Conservation (phyloP, 441 rosid species). For the Cnidoscolus chayamansa region DNA sequence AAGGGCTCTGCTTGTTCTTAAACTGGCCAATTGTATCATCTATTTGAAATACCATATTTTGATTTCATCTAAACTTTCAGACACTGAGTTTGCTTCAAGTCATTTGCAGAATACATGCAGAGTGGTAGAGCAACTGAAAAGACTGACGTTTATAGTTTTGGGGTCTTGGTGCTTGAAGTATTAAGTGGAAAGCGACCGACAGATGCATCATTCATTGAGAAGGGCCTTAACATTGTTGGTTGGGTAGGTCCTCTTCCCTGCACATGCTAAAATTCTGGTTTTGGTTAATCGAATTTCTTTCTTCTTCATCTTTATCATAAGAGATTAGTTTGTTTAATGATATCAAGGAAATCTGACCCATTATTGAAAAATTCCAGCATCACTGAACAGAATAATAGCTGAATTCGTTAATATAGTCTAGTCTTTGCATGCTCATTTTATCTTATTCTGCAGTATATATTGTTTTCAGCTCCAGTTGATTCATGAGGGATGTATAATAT, state of each 20-base stretch:
- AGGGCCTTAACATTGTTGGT: conserved; percentile 93
- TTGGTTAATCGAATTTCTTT: neutral
- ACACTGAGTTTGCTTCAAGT: conserved; percentile 13
- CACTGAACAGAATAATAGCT: too few species aligned
- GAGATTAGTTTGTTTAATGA: neutral
- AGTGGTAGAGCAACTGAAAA: conserved; percentile 99
- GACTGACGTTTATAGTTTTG: conserved; percentile 96
- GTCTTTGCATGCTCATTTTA: neutral
- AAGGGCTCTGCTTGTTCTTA: conserved; percentile 2
- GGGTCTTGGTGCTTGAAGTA: conserved; percentile 91
- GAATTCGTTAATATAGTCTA: neutral
- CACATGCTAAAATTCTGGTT: conserved; percentile 8
- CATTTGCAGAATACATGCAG: conserved; percentile 80
- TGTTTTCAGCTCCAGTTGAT: neutral
- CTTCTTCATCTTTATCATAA: neutral
- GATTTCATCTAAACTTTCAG: conserved; percentile 6
- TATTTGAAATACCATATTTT: neutral
- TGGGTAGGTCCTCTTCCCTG: conserved; percentile 61
- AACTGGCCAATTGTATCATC: neutral
- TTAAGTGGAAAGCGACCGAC: conserved; percentile 96
- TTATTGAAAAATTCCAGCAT: neutral
- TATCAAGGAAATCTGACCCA: neutral
- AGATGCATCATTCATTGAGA: conserved; percentile 92
- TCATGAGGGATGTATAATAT: neutral
- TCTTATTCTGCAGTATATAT: neutral